These are phyloP conservation scores for Aspergillus cristatus DNA, from an alignment of 495 filamentous ascomycete species.

Conservation along the genomic window DNA sequence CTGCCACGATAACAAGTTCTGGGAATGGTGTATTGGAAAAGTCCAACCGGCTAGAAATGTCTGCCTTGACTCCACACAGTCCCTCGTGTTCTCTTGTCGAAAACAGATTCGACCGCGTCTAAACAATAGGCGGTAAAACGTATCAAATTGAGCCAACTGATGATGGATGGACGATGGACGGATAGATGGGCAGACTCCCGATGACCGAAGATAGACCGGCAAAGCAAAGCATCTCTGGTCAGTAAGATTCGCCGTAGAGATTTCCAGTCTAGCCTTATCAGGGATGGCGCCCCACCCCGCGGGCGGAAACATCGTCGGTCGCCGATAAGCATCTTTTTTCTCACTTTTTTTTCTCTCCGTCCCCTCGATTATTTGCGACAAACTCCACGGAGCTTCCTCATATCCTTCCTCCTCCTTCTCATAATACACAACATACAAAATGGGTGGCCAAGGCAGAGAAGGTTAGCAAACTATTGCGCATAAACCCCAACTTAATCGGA, in stretches of 20 bases:
- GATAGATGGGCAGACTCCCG: no score
- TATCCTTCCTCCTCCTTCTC: no score
- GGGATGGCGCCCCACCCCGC: slow-evolving; percentile 10
- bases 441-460: slow-evolving; percentile 64
- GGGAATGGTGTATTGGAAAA: slow-evolving; percentile 26
- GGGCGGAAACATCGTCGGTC: slow-evolving; percentile 8
- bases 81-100: no score
- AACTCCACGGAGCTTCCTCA: no score
- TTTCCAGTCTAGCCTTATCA: slow-evolving; percentile 14
- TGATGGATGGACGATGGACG: no score
- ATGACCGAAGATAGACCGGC: no score
- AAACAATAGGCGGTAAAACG: no score
- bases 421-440: slow-evolving; percentile 31
- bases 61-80: slow-evolving; percentile 24
- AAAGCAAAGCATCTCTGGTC: no score
- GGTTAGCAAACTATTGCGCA: slow-evolving; percentile 24
- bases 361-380: not conserved
- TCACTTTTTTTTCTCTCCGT: slow-evolving; percentile 4
- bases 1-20: slow-evolving; percentile 7
- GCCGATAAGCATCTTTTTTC: slow-evolving; percentile 4
- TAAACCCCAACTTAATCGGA: not conserved
- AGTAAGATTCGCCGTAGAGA: not conserved
- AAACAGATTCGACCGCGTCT: no score
- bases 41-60: slow-evolving; percentile 40
- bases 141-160: no score